These are phyloP conservation scores for Wakefieldia striispora DNA, from an alignment of 768 basidiomycete species.

Conservation along the genomic window DNA sequence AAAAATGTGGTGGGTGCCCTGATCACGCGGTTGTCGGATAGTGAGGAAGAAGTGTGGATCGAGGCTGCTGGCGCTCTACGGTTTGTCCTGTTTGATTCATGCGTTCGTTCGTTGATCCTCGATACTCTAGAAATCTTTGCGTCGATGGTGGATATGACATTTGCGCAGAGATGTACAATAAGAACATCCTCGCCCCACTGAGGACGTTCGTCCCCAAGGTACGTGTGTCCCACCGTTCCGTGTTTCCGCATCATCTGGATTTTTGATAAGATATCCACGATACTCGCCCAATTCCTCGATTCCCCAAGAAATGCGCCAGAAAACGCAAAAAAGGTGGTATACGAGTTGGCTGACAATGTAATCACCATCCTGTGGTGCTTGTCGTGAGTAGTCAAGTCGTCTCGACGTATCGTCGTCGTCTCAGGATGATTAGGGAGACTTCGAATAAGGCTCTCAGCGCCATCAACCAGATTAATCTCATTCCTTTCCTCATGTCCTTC, in stretches of 20 bases:
- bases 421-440: slow-evolving; percentile 62
- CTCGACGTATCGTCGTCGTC: slow-evolving; percentile 3
- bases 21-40: slow-evolving; percentile 85
- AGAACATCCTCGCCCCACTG: slow-evolving; percentile 80
- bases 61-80: slow-evolving; percentile 88
- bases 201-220: slow-evolving; percentile 80
- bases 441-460: slow-evolving; percentile 82
- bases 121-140: slow-evolving; percentile 73
- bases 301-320: slow-evolving; percentile 63
- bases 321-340: slow-evolving; percentile 71
- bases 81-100: slow-evolving; percentile 40
- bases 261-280: slow-evolving; percentile 62
- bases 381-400: slow-evolving; percentile 62
- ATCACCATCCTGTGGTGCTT: slow-evolving; percentile 94
- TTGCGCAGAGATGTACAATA: slow-evolving; percentile 97
- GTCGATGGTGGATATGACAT: slow-evolving; percentile 96
- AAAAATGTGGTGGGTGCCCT: slow-evolving; percentile 87
- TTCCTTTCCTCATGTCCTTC: slow-evolving; percentile 91
- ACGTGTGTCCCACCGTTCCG: slow-evolving; percentile 2
- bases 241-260: background rate
- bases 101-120: slow-evolving; percentile 6
- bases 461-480: slow-evolving; percentile 75
- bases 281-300: slow-evolving; percentile 64
- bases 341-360: slow-evolving; percentile 88
- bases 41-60: slow-evolving; percentile 85